Base-by-base conservation (phyloP, 768 basidiomycete genomes). In the Austroboletus festivus region DNA sequence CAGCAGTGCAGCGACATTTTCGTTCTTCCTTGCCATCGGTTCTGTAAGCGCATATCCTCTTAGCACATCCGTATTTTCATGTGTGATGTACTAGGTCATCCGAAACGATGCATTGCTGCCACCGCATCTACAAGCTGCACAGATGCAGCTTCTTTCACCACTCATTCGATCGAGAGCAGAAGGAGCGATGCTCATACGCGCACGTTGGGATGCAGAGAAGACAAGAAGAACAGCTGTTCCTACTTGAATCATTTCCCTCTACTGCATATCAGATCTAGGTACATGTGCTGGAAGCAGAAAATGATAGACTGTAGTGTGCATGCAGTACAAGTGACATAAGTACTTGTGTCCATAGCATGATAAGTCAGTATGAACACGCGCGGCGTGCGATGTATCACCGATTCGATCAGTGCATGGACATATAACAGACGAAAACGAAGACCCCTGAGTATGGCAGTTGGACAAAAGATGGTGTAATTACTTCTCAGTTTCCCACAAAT, bases 1-100 rank as follows among this genome's bases (percentile, higher is more conserved):
- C 23, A 91, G 90, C 61, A 98, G 95, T 59, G 95, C 91, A 5
- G 94, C 94, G 8, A 96, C 95, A 0, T 98, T 99, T 68, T 86
- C 86, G 3, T 97, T 97, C 74, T 98, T 98, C 84, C 84, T 98
- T 52, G 82, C 92, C 34, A 90, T 96, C 61, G 89, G 92, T 62
- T 93, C 93, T 24, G 93, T 94, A 62, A 60, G 83, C 62, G 19
- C 4, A 33, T 21, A 50, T 23, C 33, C 33, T 43, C 23, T 30
- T 16, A 3, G n/a, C 16, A 19, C 19, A 9, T 23, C 22, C 45
- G 44, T 19, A 19, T 35, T 45, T 35, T 46, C 45, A 20, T 53
- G 45, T 19, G 39, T 42, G 38, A 19, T 47, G 15, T 28, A 42
- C 37, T 47, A 94, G 93, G 93, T 95, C 26, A 95, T 96, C 52